Evolutionary conservation across 192 early-diverging fungal genomes (phyloP), one percentile per base, ranked within the genome.

Genomic region (Coemansia sp.): DNA sequence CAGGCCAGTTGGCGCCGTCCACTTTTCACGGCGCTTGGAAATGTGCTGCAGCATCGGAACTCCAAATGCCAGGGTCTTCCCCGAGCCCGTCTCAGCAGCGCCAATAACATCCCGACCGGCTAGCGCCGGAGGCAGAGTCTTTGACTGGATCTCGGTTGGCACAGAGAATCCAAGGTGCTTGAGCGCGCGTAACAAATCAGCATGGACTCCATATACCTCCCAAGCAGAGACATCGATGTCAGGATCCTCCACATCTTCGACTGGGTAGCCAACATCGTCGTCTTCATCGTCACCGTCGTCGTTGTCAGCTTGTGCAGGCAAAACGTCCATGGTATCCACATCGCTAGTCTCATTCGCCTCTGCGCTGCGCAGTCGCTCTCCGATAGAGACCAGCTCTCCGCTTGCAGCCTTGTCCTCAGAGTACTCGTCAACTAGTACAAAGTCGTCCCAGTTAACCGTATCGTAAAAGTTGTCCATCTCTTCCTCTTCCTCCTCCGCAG

Each of bases 31-130:
- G 53, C 88, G 68, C 13, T 85, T 63, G 15, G 86, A 77, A 32
- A 95, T 71, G 22, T 67, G 86, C 43, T 96, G 89, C 30, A 97
- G 67, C 45, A 99, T 94, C 13, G 97, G 97, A 47, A 99, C 84
- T 16, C 95, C 95, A 83, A 96, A 99, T 0, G 95, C 95, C 58
- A 99, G 80, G 4, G 97, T 99, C 80, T 99, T 97, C 43, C 95
- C 95, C 0, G 93, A 95, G 64, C 96, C 94, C 4, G 97, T 99
- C 67, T 95, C 93, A 1, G 97, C 95, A 9, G 92, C 92, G 20
- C 97, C 97, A 35, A 99, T 88, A 30, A 98, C 84, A 68, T 99
- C 88, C n/a, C 87, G 87, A 27, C 85, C 89, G n/a, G 61, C 60
- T n/a, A 96, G 70, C 3, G 91, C 87, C n/a, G 84, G 37, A 39